phyloP scores from a whole-genome alignment of 208 protist species.

The Wallacemonas sp. region DNA sequence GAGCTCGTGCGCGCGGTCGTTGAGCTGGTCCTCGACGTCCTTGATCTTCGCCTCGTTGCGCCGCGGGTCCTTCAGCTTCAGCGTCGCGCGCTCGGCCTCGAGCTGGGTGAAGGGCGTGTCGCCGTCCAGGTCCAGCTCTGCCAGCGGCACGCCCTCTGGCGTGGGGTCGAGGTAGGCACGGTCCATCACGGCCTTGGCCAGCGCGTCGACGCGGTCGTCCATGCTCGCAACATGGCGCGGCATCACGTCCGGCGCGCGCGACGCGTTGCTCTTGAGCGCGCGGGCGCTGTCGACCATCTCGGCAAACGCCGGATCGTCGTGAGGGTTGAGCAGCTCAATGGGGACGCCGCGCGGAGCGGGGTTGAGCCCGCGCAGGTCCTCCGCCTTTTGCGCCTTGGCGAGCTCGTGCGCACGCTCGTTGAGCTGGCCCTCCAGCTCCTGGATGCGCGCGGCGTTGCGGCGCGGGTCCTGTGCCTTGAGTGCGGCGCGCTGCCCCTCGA shows the following conservation, averaged over 20 bases:
- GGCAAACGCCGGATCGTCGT: conserved; percentile 55
- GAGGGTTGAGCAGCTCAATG: conserved; percentile 53
- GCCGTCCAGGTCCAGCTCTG: conserved; percentile 55
- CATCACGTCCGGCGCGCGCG: conserved; percentile 24
- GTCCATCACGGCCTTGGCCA: conserved; percentile 53
- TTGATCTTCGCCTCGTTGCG: conserved; percentile 36
- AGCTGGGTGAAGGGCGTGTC: conserved; percentile 60
- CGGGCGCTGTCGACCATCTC: conserved; percentile 43
- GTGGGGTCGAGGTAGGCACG: conserved; percentile 60
- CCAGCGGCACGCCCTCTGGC: conserved; percentile 66
- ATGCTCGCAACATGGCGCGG: conserved; percentile 35
- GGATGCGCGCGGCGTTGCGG: conserved; percentile 46
- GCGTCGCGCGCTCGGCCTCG: conserved; percentile 47
- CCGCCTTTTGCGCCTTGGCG: conserved; percentile 49
- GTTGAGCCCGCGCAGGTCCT: conserved; percentile 56
- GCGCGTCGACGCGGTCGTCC: conserved; percentile 42
- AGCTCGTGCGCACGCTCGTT: conserved; percentile 57
- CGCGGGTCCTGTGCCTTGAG: conserved; percentile 66
- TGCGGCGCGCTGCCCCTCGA: conserved; percentile 60
- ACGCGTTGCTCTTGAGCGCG: conserved; percentile 35
- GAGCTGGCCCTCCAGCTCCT: conserved; percentile 53
- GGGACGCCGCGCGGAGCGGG: conserved; percentile 44
- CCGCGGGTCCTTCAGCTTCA: conserved; percentile 46
- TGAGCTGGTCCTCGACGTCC: conserved; percentile 48
- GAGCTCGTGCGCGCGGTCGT: conserved; percentile 61